phyloP scores from a whole-genome alignment of 2,329 filamentous ascomycete species.

The Chrysoporthe deuterocubensis region DNA sequence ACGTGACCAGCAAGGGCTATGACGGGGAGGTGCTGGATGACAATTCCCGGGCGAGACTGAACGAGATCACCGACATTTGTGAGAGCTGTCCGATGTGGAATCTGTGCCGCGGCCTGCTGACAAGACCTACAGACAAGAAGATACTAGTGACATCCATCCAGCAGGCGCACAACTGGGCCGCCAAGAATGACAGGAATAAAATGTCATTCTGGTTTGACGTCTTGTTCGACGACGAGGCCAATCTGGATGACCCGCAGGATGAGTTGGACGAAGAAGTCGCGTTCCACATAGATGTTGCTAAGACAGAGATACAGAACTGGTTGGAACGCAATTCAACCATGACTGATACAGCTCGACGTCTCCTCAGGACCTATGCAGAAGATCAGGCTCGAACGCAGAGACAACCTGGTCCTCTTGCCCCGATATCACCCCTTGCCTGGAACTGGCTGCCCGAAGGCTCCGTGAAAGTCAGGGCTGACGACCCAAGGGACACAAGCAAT shows the following conservation, averaged over 20 bases:
- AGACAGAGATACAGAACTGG: conserved; percentile 65
- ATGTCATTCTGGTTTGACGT: conserved; percentile 72
- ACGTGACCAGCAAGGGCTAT: conserved; percentile 69
- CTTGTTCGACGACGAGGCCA: conserved; percentile 61
- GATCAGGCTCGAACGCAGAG: conserved; percentile 48
- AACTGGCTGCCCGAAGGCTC: conserved; percentile 55
- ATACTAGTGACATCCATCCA: conserved; percentile 68
- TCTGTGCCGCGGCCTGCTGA: conserved; percentile 28
- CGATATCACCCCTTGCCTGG: conserved; percentile 57
- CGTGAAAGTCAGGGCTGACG: conserved; percentile 41
- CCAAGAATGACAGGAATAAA: conserved; percentile 71
- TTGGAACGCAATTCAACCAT: conserved; percentile 63
- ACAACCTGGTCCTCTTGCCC: conserved; percentile 53
- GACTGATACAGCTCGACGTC: conserved; percentile 57
- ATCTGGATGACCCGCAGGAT: conserved; percentile 54
- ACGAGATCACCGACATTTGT: conserved; percentile 69
- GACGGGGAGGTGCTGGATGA: conserved; percentile 67
- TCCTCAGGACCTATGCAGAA: conserved; percentile 60
- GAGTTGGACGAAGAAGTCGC: conserved; percentile 55
- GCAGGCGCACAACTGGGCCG: conserved; percentile 71
- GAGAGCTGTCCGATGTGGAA: conserved; percentile 35
- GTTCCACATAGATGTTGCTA: conserved; percentile 61
- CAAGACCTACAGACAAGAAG: conserved; percentile 60
- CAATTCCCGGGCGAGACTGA: conserved; percentile 57
- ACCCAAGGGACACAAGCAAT: conserved; percentile 43